Percentiles rank a stretch among this genome's conserved stretches.
Evolutionary conservation across 1,284 basidiomycete genomes (phyloP).

Genomic region (Malassezia restricta): DNA sequence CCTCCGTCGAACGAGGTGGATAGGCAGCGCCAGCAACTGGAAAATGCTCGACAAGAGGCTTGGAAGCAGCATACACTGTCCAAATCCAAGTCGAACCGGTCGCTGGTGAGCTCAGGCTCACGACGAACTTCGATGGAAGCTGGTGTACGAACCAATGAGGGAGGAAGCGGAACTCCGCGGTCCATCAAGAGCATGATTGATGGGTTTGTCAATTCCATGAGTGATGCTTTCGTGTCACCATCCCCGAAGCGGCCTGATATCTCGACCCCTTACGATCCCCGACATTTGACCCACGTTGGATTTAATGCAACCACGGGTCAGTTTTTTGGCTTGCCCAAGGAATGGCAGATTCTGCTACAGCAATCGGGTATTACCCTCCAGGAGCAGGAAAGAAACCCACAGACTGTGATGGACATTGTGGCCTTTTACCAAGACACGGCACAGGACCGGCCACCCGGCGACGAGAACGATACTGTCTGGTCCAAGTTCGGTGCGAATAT

Average conservation of each 20-base stretch:
- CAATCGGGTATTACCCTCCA: constrained; percentile 86
- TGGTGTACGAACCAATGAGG: neutral
- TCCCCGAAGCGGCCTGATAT: constrained; percentile 77
- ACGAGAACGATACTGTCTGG: constrained; percentile 42
- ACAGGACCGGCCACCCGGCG: constrained; percentile 24
- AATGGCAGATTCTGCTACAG: constrained; percentile 95
- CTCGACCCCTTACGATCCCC: constrained; percentile 94
- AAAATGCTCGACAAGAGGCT: neutral
- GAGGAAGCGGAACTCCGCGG: constrained; percentile 7
- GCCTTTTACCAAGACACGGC: constrained; percentile 80
- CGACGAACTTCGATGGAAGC: neutral
- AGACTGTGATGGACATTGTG: constrained; percentile 96
- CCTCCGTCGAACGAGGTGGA: neutral
- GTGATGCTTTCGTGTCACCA: constrained; percentile 54
- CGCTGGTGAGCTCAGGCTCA: neutral
- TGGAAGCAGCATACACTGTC: neutral
- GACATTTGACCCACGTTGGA: constrained; percentile 96
- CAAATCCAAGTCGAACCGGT: neutral
- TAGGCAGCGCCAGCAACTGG: neutral
- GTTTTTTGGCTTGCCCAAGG: constrained; percentile 78
- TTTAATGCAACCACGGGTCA: constrained; percentile 98
- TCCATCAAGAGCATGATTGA: constrained; percentile 46
- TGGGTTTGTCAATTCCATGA: constrained; percentile 46
- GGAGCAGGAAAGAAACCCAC: constrained; percentile 95
- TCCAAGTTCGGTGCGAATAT: constrained; percentile 43